Conservation (phyloP, 345 rosid genomes). For the sweet orange (Citrus sinensis) region DVS_A1.0 CM039163.1:45373001-45373500, state of each 20-base stretch:
- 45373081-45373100: slow-evolving; percentile 47
- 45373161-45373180: background rate
- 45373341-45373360: slow-evolving; percentile 54
- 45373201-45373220: background rate
- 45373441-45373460: slow-evolving; percentile 48
- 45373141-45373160: background rate
- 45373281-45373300: background rate
- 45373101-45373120: slow-evolving; percentile 22
- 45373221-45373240: background rate
- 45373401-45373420: slow-evolving; percentile 62
- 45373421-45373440: slow-evolving; percentile 20
- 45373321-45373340: slow-evolving; percentile 29
- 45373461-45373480: slow-evolving; percentile 33
- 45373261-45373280: background rate
- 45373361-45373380: slow-evolving; percentile 65
- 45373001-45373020: slow-evolving; percentile 29
- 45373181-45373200: background rate
- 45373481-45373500: slow-evolving; percentile 27
- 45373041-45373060: background rate
- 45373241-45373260: background rate
- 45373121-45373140: slow-evolving; percentile 28
- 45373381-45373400: slow-evolving; percentile 63
- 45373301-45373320: slow-evolving; percentile 23
- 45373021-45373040: background rate
- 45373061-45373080: slow-evolving; percentile 26